Percentiles rank a stretch among this genome's conserved stretches.
Evolutionary conservation across 352 stramenopile genomes (phyloP).

Genomic region (Hyphochytrium catenoides): DNA sequence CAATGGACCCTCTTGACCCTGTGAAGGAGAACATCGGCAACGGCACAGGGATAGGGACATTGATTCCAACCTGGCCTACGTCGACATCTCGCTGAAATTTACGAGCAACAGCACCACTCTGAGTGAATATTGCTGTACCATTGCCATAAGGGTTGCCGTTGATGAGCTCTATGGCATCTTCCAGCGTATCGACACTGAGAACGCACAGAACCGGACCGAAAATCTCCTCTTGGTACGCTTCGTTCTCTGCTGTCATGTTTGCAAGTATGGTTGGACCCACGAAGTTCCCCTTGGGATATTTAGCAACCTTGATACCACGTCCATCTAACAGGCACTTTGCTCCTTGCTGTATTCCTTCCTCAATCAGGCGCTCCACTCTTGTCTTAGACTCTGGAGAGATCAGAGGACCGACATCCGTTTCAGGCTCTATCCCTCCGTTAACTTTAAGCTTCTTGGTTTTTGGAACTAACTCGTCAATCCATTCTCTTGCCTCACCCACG

Average conservation of each 20-base stretch:
- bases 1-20: slow-evolving; percentile 74
- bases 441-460: slow-evolving; percentile 72
- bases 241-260: slow-evolving; percentile 49
- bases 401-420: slow-evolving; percentile 52
- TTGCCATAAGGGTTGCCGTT: slow-evolving; percentile 93
- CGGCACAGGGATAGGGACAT: slow-evolving; percentile 90
- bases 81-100: slow-evolving; percentile 93
- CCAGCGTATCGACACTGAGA: slow-evolving; percentile 70
- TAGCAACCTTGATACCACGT: slow-evolving; percentile 55
- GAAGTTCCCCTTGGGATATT: slow-evolving; percentile 87
- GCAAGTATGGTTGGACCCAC: slow-evolving; percentile 77
- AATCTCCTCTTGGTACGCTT: slow-evolving; percentile 82
- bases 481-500: slow-evolving; percentile 77
- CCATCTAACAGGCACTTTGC: slow-evolving; percentile 73
- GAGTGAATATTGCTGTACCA: slow-evolving; percentile 88
- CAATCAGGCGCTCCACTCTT: slow-evolving; percentile 64
- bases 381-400: slow-evolving; percentile 69
- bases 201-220: slow-evolving; percentile 88
- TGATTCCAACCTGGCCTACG: slow-evolving; percentile 85
- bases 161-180: slow-evolving; percentile 84
- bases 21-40: slow-evolving; percentile 96
- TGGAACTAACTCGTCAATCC: slow-evolving; percentile 68
- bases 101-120: slow-evolving; percentile 64
- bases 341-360: slow-evolving; percentile 60
- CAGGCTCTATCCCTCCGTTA: slow-evolving; percentile 44